Evolutionary conservation across 805 yeast genomes (phyloP).

Genomic region (Ogataea ramenticola): DNA sequence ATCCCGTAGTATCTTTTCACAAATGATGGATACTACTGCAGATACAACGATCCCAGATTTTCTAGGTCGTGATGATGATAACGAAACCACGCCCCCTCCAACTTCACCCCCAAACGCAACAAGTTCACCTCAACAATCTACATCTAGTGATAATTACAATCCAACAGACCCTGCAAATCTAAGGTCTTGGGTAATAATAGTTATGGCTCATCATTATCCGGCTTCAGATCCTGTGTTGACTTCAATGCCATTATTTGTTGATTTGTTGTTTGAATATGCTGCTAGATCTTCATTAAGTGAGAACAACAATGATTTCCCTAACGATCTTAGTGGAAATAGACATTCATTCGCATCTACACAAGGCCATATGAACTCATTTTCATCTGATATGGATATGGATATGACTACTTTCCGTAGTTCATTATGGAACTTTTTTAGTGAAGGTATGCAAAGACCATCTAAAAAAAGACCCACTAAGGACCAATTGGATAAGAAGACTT

Average conservation of each 20-base stretch:
- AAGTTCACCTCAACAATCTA: neutral
- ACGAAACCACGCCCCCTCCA: neutral
- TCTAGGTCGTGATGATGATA: neutral
- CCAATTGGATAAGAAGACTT: conserved; percentile 11
- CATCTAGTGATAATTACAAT: neutral
- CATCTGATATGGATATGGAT: conserved; percentile 13
- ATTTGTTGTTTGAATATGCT: conserved; percentile 8
- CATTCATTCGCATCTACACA: neutral
- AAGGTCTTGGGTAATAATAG: conserved; percentile 56
- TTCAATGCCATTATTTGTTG: conserved; percentile 28
- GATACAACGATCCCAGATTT: neutral
- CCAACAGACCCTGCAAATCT: conserved; percentile 8
- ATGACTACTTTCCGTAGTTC: conserved; percentile 16
- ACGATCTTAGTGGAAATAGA: neutral
- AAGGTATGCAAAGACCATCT: neutral
- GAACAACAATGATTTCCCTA: too few species aligned
- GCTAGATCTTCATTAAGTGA: neutral
- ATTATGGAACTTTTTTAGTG: conserved; percentile 14
- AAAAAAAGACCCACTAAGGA: conserved; percentile 4
- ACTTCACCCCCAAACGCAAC: too few species aligned
- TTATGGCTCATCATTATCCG: conserved; percentile 50
- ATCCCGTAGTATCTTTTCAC: neutral
- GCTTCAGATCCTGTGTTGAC: conserved; percentile 31
- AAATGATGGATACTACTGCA: neutral
- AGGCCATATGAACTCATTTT: too few species aligned